phyloP scores from a whole-genome alignment of 202 grass and related monocot species.

The Schoenoplectus triqueter region DNA sequence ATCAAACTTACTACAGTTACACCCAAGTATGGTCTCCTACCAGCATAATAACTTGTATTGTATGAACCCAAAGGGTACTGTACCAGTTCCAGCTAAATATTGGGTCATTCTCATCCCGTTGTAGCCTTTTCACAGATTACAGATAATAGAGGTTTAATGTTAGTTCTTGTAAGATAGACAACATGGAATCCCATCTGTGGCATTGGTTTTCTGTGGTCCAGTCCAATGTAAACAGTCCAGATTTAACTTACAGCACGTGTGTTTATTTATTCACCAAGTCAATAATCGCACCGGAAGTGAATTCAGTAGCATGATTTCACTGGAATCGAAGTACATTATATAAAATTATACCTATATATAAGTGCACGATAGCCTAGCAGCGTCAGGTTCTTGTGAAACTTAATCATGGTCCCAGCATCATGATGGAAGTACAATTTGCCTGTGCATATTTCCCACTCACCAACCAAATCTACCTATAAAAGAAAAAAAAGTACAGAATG shows the following conservation, averaged over 20 bases:
- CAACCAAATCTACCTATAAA: conserved; percentile 61
- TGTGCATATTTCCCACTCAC: conserved; percentile 66
- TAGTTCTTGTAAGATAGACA: background rate
- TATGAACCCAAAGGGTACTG: background rate
- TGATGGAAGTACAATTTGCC: conserved; percentile 45
- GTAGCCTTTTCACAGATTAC: background rate
- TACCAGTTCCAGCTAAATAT: background rate
- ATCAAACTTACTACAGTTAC: background rate
- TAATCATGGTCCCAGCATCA: conserved; percentile 93
- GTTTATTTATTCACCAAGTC: too few relatives aligned
- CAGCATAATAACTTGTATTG: conserved; percentile 1
- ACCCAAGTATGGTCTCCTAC: background rate
- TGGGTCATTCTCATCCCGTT: background rate
- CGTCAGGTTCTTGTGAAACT: conserved; percentile 90
- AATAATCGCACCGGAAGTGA: too few relatives aligned
- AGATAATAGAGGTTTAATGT: background rate
- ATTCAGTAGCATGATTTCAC: background rate
- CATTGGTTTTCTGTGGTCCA: too few relatives aligned
- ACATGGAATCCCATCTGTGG: background rate
- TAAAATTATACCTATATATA: conserved; percentile 68
- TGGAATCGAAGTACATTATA: conserved; percentile 10
- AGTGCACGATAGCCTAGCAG: conserved; percentile 70
- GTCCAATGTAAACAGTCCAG: too few relatives aligned
- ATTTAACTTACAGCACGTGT: too few relatives aligned
- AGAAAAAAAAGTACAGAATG: conserved; percentile 6